Base-by-base conservation (phyloP, 192 early-diverging fungal species). In the Thamnidium elegans region DNA sequence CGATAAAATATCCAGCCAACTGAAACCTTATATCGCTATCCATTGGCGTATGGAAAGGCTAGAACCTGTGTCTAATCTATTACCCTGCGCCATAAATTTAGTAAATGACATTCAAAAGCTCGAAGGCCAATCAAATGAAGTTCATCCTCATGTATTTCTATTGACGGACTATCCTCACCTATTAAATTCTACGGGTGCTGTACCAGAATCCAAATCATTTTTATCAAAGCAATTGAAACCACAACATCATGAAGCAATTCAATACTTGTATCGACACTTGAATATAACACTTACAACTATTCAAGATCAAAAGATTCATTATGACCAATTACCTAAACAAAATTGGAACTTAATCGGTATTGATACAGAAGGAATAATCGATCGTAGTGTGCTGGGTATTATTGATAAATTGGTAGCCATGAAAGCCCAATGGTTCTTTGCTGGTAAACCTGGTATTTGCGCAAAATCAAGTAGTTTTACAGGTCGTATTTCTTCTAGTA, bases 41-140 rank as follows among this genome's bases (percentile, higher is more conserved):
- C 76, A 78, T 63, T 78, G 76, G 76, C 68, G 76, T 43, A 75
- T 75, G 73, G 76, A 78, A 52, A 46, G 55, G 3, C 51, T 64
- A 4, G 52, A 62, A 44, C 59, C 59, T 13, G 17, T 62, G 1
- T 21, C 43, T 4, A 68, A 74, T 6, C 20, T 78, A 26, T 30
- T 71, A 9, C 58, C 36, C 3, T 78, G 76, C 58, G 73, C 77
- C 6, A 21, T 63, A 23, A 50, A 46, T 5, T 46, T 78, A 3
- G 69, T 74, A 3, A 39, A 39, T 17, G 34, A 56, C 8, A 34
- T 56, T 39, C 55, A 56, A n/a, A 30, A 39, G 36, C 34, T 56
- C 19, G 55, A 56, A 39, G n/a, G 50, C 31, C 6, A 47, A 50
- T n/a, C 51, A 14, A 20, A 63, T 46, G 42, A 26, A 14, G 26